These are phyloP conservation scores for Pelargonium myrrhifolium DNA, from an alignment of 441 rosid genomes.

Conservation along the genomic window DNA sequence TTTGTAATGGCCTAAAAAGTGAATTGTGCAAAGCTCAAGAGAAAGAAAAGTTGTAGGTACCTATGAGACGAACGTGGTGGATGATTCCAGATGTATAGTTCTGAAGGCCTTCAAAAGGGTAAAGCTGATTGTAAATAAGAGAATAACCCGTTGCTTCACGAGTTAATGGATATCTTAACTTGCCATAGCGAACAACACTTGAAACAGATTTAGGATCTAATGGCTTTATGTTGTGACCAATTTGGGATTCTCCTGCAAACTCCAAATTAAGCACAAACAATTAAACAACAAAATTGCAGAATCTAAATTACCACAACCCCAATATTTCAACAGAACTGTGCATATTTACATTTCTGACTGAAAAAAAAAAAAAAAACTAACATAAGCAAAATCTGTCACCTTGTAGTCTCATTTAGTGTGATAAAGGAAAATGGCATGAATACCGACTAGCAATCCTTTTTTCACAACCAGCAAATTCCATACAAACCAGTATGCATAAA, in stretches of 20 bases:
- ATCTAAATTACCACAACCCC: background rate
- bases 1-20: background rate
- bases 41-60: slow-evolving; percentile 20
- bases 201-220: slow-evolving; percentile 44
- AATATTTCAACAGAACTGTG: too few relatives aligned
- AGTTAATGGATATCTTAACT: slow-evolving; percentile 29
- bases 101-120: slow-evolving; percentile 70
- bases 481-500: too few relatives aligned
- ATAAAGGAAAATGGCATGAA: too few relatives aligned
- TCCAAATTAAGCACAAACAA: background rate
- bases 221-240: slow-evolving; percentile 49
- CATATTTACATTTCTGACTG: too few relatives aligned
- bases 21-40: background rate
- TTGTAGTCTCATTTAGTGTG: too few relatives aligned
- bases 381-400: too few relatives aligned
- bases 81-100: slow-evolving; percentile 84
- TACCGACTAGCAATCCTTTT: too few relatives aligned
- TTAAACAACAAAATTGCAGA: background rate
- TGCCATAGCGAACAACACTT: slow-evolving; percentile 60
- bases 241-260: slow-evolving; percentile 59
- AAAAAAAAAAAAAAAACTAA: too few relatives aligned
- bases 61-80: slow-evolving; percentile 69
- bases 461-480: too few relatives aligned
- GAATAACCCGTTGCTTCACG: slow-evolving; percentile 55
- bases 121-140: slow-evolving; percentile 69